Evolutionary conservation across 2,329 filamentous ascomycete genomes (phyloP), one percentile per base, ranked within the genome.

Genomic region (Claviceps purpurea): DNA sequence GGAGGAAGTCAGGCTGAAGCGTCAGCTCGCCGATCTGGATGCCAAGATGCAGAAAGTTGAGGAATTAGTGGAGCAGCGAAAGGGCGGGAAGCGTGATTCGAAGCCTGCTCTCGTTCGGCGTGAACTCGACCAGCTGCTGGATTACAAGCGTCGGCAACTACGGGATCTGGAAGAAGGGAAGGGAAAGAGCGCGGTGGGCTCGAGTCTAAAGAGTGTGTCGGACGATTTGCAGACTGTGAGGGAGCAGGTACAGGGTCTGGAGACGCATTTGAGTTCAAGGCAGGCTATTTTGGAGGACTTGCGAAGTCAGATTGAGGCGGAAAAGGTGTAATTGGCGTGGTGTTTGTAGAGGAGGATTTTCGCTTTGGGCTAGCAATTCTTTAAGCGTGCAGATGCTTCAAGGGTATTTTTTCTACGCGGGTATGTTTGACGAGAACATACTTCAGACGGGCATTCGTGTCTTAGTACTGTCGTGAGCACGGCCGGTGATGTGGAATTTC

Each of bases 1-100:
- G 89, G 93, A 98, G 69, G 93, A 97, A 69, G 93, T 97, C 45
- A 81, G 90, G 51, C 76, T 98, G 58, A 91, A 94, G 76, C 90
- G 93, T 65, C 89, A 97, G 69, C 79, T 98, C 37, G 78, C 82
- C 24, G 91, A 97, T 60, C 73, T 98, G 30, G 90, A 98, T 61
- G 78, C 85, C 52, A 95, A 94, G 73, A 85, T 96, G 56, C 81
- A 84, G 39, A 84, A 85, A 54, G 85, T 95, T 1, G 89, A 94
- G 69, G 77, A 82, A 53, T 80, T 82, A 44, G 82, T 84, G 0
- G 79, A 85, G 60, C 78, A 79, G 55, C 75, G 80, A 53, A 76
- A 70, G 62, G 77, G 77, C 58, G 79, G 75, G 60, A 81, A 78
- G 71, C 75, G 89, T 46, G 82, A 89, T 57, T 85, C 81, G 24